These are phyloP conservation scores for Rhinocladiella similis DNA, from an alignment of 2,329 filamentous ascomycete species.

Conservation along the genomic window DNA sequence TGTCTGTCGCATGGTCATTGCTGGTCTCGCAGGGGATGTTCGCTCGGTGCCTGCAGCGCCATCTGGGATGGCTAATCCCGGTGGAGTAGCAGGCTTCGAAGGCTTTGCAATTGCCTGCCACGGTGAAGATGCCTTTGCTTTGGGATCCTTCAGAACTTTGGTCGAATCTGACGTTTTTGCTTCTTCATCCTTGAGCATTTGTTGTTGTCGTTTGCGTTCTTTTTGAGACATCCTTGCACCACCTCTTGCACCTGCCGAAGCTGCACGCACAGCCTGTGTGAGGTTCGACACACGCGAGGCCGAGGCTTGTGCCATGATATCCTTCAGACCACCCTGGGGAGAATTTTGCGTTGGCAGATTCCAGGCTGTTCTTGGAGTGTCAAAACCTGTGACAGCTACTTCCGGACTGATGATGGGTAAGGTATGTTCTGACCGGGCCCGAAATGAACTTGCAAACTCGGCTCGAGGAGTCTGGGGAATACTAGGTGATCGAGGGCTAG, in stretches of 20 bases:
- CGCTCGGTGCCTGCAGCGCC: slow-evolving; percentile 4
- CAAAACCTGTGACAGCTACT: slow-evolving; percentile 15
- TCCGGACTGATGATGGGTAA: not conserved
- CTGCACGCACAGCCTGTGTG: slow-evolving; percentile 52
- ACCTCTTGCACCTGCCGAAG: slow-evolving; percentile 37
- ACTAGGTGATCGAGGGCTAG: not conserved
- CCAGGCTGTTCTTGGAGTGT: slow-evolving; percentile 50
- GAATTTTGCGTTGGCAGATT: slow-evolving; percentile 54
- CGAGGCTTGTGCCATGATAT: slow-evolving; percentile 70
- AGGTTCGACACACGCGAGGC: slow-evolving; percentile 52
- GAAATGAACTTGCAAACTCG: slow-evolving; percentile 1
- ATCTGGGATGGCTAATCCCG: slow-evolving; percentile 16
- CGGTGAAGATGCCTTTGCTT: slow-evolving; percentile 44
- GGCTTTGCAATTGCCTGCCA: slow-evolving; percentile 63
- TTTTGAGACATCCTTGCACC: slow-evolving; percentile 78
- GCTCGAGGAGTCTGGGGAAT: not conserved
- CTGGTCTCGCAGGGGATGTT: slow-evolving; percentile 34
- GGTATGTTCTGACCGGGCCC: not conserved
- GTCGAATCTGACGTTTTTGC: slow-evolving; percentile 38
- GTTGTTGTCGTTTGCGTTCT: slow-evolving; percentile 80
- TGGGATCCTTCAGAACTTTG: not conserved
- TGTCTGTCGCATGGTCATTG: slow-evolving; percentile 64
- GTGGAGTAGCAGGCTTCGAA: slow-evolving; percentile 7
- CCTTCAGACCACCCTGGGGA: slow-evolving; percentile 69
- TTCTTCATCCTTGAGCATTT: slow-evolving; percentile 52